phyloP scores from a whole-genome alignment of 768 basidiomycete species.

The Cubamyces sp. region DNA sequence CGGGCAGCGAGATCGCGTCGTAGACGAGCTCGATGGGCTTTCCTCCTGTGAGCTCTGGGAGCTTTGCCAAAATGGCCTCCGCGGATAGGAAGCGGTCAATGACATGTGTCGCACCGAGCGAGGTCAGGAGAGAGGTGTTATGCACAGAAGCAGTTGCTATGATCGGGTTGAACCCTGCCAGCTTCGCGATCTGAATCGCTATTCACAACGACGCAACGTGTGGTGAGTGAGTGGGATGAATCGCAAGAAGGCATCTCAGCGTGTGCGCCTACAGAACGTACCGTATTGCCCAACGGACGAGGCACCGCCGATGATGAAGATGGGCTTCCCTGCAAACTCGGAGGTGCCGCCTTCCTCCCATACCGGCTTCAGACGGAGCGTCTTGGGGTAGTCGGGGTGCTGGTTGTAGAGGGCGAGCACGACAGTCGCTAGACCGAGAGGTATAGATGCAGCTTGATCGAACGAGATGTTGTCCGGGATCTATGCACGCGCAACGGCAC shows the following conservation, averaged over 20 bases:
- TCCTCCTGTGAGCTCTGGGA: slow-evolving; percentile 21
- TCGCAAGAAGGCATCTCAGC: neutral
- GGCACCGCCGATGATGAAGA: slow-evolving; percentile 37
- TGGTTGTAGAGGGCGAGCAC: slow-evolving; percentile 35
- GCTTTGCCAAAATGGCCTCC: slow-evolving; percentile 9
- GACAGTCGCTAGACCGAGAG: slow-evolving; percentile 36
- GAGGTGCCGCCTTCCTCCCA: slow-evolving; percentile 21
- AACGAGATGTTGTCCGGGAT: slow-evolving; percentile 36
- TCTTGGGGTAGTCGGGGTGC: slow-evolving; percentile 16
- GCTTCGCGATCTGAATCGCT: slow-evolving; percentile 34
- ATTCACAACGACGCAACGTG: too few species aligned
- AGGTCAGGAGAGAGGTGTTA: slow-evolving; percentile 24
- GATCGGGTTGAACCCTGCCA: neutral
- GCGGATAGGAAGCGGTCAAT: slow-evolving; percentile 28
- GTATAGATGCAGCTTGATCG: slow-evolving; percentile 37
- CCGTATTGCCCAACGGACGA: slow-evolving; percentile 37
- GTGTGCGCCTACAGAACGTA: slow-evolving; percentile 15
- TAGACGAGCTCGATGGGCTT: slow-evolving; percentile 29
- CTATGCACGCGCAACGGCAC: slow-evolving; percentile 24
- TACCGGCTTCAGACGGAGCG: slow-evolving; percentile 2
- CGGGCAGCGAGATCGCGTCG: slow-evolving; percentile 28
- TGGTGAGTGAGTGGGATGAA: neutral
- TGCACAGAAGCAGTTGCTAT: slow-evolving; percentile 31
- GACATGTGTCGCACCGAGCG: slow-evolving; percentile 33
- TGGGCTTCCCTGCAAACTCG: slow-evolving; percentile 18